These are phyloP conservation scores for Lyophyllum decastes DNA, from an alignment of 768 basidiomycete species.

Conservation along the genomic window DNA sequence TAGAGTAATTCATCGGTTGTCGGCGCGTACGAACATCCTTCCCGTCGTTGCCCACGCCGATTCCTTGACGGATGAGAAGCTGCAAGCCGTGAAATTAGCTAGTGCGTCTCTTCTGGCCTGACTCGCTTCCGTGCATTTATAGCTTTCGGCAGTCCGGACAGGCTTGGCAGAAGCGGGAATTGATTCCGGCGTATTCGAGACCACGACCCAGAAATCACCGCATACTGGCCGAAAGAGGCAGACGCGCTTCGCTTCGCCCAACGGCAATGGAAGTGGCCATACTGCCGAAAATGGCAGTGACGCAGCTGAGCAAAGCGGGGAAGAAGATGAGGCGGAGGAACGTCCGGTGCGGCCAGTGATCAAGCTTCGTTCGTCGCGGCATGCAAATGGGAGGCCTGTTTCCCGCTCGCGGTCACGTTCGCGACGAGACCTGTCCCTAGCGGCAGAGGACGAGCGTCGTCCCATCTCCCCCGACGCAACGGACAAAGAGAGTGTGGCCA, in stretches of 20 bases:
- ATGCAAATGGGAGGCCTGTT: constrained; percentile 35
- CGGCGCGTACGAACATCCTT: constrained; percentile 75
- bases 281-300: constrained; percentile 26
- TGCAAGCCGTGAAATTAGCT: constrained; percentile 69
- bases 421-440: constrained; percentile 65
- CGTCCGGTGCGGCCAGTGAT: constrained; percentile 74
- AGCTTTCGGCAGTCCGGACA: constrained; percentile 45
- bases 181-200: constrained; percentile 76
- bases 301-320: constrained; percentile 31
- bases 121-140: background rate
- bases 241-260: constrained; percentile 33
- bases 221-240: constrained; percentile 33
- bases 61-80: constrained; percentile 78
- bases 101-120: constrained; percentile 29
- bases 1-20: constrained; percentile 74
- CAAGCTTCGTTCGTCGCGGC: constrained; percentile 62
- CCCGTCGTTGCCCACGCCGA: constrained; percentile 82
- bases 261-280: constrained; percentile 23
- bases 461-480: constrained; percentile 57
- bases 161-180: constrained; percentile 68
- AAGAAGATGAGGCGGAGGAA: constrained; percentile 46
- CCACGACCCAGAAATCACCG: constrained; percentile 32
- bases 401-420: constrained; percentile 79
- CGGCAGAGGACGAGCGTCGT: constrained; percentile 57
- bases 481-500: constrained; percentile 72